Evolutionary conservation across 208 protist genomes (phyloP).

Genomic region (Trypanosoma platydactyli): DNA sequence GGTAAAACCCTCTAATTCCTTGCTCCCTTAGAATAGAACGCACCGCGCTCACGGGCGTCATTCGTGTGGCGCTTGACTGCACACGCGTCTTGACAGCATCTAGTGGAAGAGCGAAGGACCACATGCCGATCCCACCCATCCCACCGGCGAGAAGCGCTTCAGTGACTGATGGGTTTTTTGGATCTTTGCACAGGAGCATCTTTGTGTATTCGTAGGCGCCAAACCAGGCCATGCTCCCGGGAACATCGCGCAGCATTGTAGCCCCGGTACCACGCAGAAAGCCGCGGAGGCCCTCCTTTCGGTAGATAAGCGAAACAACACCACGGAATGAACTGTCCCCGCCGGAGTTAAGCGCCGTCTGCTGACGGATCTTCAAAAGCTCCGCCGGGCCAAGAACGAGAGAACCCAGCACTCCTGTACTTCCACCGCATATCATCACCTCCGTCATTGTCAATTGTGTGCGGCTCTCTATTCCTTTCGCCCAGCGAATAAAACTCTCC

Average conservation of each 20-base stretch:
- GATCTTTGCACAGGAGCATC: constrained; percentile 19
- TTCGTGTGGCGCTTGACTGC: constrained; percentile 27
- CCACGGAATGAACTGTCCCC: constrained; percentile 23
- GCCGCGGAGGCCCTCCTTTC: constrained; percentile 28
- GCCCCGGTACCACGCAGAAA: constrained; percentile 34
- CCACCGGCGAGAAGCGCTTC: constrained; percentile 44
- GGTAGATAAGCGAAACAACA: constrained; percentile 31
- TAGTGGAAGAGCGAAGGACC: constrained; percentile 39
- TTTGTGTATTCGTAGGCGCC: constrained; percentile 45
- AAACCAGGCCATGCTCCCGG: constrained; percentile 47
- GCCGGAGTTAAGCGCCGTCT: constrained; percentile 35
- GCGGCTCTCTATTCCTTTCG: constrained; percentile 7
- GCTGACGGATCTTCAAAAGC: constrained; percentile 53
- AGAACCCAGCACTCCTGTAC: constrained; percentile 34
- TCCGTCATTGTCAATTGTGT: constrained; percentile 20
- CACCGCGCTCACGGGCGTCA: neutral
- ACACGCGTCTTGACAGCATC: constrained; percentile 52
- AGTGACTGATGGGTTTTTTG: constrained; percentile 11
- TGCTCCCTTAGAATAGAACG: constrained; percentile 22
- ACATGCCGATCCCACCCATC: constrained; percentile 42
- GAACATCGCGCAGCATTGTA: constrained; percentile 45
- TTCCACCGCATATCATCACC: constrained; percentile 45
- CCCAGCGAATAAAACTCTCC: constrained; percentile 28
- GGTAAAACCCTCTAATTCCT: constrained; percentile 38
- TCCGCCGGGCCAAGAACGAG: constrained; percentile 43